A percentile compares a stretch with the other conserved stretches of the same genome.
These are phyloP conservation scores for Euphorbia pulcherrima DNA, from an alignment of 345 rosid genomes.

Conservation along the genomic window DNA sequence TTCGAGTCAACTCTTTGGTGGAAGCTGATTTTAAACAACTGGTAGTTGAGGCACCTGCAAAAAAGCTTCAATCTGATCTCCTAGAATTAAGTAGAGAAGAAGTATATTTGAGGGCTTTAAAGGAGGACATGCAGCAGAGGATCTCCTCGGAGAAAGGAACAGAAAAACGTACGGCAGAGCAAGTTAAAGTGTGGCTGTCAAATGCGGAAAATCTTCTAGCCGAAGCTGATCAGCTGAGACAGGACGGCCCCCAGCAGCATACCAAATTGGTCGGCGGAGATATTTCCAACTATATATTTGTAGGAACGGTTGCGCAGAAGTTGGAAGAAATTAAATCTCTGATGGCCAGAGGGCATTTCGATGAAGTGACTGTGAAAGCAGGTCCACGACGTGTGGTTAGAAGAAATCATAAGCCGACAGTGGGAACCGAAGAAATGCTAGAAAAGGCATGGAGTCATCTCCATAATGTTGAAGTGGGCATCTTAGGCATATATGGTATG, in stretches of 20 bases:
- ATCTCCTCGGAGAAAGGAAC: neutral
- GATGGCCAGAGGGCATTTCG: neutral
- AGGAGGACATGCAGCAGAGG: neutral
- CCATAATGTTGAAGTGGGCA: neutral
- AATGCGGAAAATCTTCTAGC: neutral
- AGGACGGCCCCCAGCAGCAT: neutral
- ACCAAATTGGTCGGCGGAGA: neutral
- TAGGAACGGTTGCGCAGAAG: neutral
- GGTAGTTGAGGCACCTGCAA: neutral
- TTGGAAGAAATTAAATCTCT: neutral
- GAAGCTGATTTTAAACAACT: neutral
- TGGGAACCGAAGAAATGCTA: neutral
- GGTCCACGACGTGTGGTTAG: neutral
- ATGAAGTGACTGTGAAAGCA: neutral
- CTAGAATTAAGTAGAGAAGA: too few species aligned
- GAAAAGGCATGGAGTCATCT: neutral
- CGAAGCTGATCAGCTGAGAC: neutral
- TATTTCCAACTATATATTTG: neutral
- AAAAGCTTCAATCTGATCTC: neutral
- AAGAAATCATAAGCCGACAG: neutral
- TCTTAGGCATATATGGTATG: neutral
- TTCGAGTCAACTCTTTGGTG: neutral
- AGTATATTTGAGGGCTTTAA: neutral
- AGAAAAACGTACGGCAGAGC: neutral
- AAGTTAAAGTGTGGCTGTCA: neutral